These are phyloP conservation scores for Suhomyces terraborum DNA, from an alignment of 1,139 yeast species.

Conservation along the genomic window DNA sequence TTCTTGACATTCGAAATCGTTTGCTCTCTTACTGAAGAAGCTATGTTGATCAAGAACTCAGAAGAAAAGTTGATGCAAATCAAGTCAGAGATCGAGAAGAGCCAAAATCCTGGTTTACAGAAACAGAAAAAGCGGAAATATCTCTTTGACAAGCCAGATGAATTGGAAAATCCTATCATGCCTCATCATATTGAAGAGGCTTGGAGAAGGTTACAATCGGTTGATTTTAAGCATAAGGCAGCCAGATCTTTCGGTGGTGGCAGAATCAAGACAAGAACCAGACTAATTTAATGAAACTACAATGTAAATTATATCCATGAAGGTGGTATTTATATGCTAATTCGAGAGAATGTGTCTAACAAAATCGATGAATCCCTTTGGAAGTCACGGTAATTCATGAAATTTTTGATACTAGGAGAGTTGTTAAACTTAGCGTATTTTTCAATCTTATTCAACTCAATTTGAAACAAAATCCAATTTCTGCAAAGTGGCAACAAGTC, in stretches of 20 bases:
- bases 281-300: conserved; percentile 33
- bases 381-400: conserved; percentile 41
- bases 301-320: background rate
- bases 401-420: conserved; percentile 30
- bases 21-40: conserved; percentile 90
- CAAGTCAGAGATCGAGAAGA: conserved; percentile 34
- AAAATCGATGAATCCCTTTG: conserved; percentile 22
- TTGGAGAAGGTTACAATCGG: conserved; percentile 76
- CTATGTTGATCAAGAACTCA: conserved; percentile 72
- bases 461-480: conserved; percentile 40
- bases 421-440: conserved; percentile 19
- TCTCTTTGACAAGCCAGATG: conserved; percentile 89
- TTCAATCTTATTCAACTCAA: conserved; percentile 30
- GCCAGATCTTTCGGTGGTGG: conserved; percentile 81
- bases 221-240: conserved; percentile 63
- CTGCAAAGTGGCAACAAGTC: conserved; percentile 41
- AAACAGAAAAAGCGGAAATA: conserved; percentile 48
- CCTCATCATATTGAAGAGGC: conserved; percentile 91
- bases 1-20: conserved; percentile 95
- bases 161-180: conserved; percentile 76
- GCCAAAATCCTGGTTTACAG: conserved; percentile 22
- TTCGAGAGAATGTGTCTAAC: conserved; percentile 11
- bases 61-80: conserved; percentile 54
- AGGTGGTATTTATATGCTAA: background rate
- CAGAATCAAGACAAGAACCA: conserved; percentile 43